phyloP scores from a whole-genome alignment of 352 stramenopile species.

The Globisporangium mamillatum region DNA sequence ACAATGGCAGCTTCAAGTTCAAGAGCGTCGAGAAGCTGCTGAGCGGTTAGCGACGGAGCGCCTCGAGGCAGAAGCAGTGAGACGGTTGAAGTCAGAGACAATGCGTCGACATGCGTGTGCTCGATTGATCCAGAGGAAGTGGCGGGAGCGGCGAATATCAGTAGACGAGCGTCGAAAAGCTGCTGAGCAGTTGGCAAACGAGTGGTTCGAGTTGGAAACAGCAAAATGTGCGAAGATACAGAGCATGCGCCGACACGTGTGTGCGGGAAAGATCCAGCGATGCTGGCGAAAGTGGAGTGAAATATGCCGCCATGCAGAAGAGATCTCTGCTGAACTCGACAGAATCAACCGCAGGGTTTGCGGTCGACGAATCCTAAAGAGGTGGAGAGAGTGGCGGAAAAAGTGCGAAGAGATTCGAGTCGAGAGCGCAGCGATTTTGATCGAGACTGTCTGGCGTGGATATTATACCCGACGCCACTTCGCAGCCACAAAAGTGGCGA shows the following conservation, averaged over 20 bases:
- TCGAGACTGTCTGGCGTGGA: slow-evolving; percentile 17
- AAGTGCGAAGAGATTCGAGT: slow-evolving; percentile 6
- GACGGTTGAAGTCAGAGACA: background rate
- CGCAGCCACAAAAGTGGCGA: background rate
- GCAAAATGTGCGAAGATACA: background rate
- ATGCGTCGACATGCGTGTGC: slow-evolving; percentile 12
- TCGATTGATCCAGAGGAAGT: slow-evolving; percentile 19
- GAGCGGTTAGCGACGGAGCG: background rate
- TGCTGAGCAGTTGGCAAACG: background rate
- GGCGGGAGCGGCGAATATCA: slow-evolving; percentile 9
- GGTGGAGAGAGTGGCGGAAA: slow-evolving; percentile 12
- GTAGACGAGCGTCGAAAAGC: background rate
- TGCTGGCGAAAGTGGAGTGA: slow-evolving; percentile 9
- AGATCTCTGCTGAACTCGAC: slow-evolving; percentile 9
- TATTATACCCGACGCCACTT: slow-evolving; percentile 12
- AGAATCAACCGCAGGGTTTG: slow-evolving; percentile 12
- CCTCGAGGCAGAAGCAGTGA: background rate
- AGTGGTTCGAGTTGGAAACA: background rate
- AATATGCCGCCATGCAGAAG: background rate
- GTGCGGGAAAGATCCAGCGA: background rate
- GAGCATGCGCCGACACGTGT: slow-evolving; percentile 5
- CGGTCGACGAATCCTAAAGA: slow-evolving; percentile 13
- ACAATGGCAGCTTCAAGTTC: slow-evolving; percentile 1
- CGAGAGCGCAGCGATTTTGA: slow-evolving; percentile 10
- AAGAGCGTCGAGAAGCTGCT: slow-evolving; percentile 13